phyloP scores from a whole-genome alignment of 805 yeast genomes.

The Kluyveromyces wickerhamii region DNA sequence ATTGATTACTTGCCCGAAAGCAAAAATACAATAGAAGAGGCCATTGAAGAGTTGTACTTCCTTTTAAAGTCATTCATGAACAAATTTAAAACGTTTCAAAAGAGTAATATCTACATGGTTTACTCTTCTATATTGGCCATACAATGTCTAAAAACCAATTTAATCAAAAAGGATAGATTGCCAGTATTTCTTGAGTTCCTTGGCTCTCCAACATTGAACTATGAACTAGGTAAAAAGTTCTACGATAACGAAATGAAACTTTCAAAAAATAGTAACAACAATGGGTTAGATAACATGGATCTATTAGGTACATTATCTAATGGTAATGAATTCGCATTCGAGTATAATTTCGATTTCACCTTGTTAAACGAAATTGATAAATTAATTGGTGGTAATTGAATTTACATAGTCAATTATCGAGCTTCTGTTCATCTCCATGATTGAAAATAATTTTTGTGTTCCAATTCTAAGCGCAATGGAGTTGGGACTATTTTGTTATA shows the following conservation, averaged over 20 bases:
- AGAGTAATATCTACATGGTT: constrained; percentile 23
- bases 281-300: constrained; percentile 15
- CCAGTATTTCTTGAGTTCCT: constrained; percentile 16
- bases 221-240: constrained; percentile 23
- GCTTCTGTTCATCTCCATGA: too few relatives aligned
- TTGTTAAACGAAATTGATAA: constrained; percentile 26
- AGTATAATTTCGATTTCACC: constrained; percentile 26
- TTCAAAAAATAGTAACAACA: neutral
- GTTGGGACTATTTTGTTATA: too few relatives aligned
- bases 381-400: constrained; percentile 15
- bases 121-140: constrained; percentile 22
- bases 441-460: too few relatives aligned
- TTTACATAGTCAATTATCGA: too few relatives aligned
- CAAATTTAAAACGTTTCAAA: constrained; percentile 16
- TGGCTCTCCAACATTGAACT: constrained; percentile 17
- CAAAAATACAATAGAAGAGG: constrained; percentile 17
- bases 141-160: constrained; percentile 23
- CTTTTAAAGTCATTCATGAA: constrained; percentile 16
- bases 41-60: constrained; percentile 19
- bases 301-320: constrained; percentile 22
- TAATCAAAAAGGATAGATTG: constrained; percentile 12
- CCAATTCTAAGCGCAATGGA: too few relatives aligned
- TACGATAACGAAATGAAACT: constrained; percentile 15
- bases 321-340: constrained; percentile 26
- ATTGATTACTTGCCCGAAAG: constrained; percentile 24